Percentiles rank a stretch among this genome's conserved stretches.
These are phyloP conservation scores for Sordariomycetes sp. DNA, from an alignment of 2,329 filamentous ascomycete genomes.

Conservation along the genomic window DNA sequence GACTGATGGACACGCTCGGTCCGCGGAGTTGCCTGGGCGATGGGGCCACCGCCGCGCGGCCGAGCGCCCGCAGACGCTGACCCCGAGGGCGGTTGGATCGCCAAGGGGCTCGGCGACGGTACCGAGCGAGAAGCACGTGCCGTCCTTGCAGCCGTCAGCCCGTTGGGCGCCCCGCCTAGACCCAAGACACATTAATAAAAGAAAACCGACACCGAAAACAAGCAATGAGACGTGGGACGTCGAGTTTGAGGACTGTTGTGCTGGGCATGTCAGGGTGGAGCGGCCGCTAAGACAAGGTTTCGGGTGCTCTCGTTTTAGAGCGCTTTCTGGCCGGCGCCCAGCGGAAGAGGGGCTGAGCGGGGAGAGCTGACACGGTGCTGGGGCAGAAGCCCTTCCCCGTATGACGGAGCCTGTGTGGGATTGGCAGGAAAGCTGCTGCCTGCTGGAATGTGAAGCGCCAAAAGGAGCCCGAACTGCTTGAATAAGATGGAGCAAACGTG, in stretches of 20 bases:
- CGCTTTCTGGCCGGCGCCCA: not conserved
- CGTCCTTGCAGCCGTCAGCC: not conserved
- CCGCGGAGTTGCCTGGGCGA: too few relatives aligned
- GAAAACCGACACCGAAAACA: not conserved
- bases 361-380: not conserved
- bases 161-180: not conserved
- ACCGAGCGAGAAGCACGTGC: not conserved
- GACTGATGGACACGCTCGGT: too few relatives aligned
- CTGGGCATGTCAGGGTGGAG: not conserved
- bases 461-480: not conserved
- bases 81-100: not conserved
- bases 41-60: not conserved
- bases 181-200: not conserved
- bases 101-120: not conserved
- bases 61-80: not conserved
- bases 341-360: not conserved
- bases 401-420: too few relatives aligned
- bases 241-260: not conserved
- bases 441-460: not conserved
- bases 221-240: not conserved
- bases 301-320: not conserved
- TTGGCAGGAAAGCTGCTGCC: not conserved
- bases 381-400: not conserved
- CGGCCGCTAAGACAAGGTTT: not conserved
- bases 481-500: not conserved